Conservation (phyloP, 306 rosid genomes). For the Lupinus albus region DNA sequence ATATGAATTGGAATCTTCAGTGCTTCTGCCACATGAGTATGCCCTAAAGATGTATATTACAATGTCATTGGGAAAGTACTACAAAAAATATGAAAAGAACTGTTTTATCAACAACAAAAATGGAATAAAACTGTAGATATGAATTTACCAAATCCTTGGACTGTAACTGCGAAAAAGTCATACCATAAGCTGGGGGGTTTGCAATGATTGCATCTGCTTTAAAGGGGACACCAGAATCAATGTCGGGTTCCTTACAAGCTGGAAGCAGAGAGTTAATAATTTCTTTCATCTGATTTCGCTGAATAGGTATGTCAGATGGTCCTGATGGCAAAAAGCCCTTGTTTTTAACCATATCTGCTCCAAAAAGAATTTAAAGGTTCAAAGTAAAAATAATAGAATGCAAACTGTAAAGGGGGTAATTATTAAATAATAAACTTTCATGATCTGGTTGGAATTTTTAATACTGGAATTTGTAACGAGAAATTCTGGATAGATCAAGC, state of each 20-base stretch:
- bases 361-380: slow-evolving; percentile 32
- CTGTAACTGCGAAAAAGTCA: slow-evolving; percentile 20
- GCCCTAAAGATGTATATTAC: slow-evolving; percentile 64
- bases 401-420: neutral
- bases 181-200: slow-evolving; percentile 98
- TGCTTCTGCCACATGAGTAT: slow-evolving; percentile 97
- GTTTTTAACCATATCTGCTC: slow-evolving; percentile 96
- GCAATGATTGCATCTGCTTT: slow-evolving; percentile 95
- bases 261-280: slow-evolving; percentile 81
- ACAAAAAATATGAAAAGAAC: slow-evolving; percentile 29
- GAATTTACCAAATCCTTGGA: too few species aligned
- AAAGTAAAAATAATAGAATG: slow-evolving; percentile 11
- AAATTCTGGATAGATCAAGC: too few species aligned
- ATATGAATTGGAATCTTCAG: slow-evolving; percentile 89
- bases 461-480: too few species aligned
- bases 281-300: slow-evolving; percentile 92
- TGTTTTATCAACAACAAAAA: slow-evolving; percentile 22
- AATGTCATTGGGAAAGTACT: slow-evolving; percentile 35
- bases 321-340: slow-evolving; percentile 99
- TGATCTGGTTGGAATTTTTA: neutral
- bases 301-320: slow-evolving; percentile 92
- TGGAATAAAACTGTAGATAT: slow-evolving; percentile 9
- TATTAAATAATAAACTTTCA: neutral
- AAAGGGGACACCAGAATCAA: slow-evolving; percentile 74
- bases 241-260: slow-evolving; percentile 92